phyloP scores from a whole-genome alignment of 31 red algal species.

The Endocladia muricata region DNA sequence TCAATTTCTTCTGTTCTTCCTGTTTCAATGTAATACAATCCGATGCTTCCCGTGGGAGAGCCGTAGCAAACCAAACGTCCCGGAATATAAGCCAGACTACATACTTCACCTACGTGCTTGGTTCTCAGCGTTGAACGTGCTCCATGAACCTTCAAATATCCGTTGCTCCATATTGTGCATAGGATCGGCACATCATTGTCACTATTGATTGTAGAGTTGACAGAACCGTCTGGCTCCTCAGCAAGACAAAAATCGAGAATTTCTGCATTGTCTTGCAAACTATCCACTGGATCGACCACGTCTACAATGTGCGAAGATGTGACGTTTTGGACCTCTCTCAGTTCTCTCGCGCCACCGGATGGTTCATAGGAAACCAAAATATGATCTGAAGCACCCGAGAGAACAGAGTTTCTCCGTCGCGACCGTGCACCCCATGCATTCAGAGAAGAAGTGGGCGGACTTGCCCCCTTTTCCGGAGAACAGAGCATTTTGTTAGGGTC shows the following conservation, averaged over 20 bases:
- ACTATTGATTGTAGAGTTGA: background rate
- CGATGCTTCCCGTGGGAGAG: conserved; percentile 40
- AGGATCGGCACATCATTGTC: conserved; percentile 7
- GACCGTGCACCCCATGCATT: conserved; percentile 22
- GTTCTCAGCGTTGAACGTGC: conserved; percentile 24
- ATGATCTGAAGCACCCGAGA: conserved; percentile 22
- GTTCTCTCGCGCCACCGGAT: background rate
- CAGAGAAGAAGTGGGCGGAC: background rate
- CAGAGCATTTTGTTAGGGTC: background rate
- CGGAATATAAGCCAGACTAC: conserved; percentile 16
- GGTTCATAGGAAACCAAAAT: conserved; percentile 28
- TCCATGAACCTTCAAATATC: conserved; percentile 41
- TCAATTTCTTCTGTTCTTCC: conserved; percentile 29
- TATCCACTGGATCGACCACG: background rate
- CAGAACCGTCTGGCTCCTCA: background rate
- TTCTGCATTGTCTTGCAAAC: background rate
- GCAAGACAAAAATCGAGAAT: conserved; percentile 26
- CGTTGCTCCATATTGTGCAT: conserved; percentile 48
- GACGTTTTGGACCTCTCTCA: background rate
- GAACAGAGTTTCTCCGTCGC: conserved; percentile 13
- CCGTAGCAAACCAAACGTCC: conserved; percentile 25
- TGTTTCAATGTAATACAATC: conserved; percentile 53
- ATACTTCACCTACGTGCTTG: conserved; percentile 36
- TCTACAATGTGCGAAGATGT: background rate
- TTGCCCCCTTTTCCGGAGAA: too few species aligned